Base-by-base conservation (phyloP, 2,329 filamentous ascomycete genomes). In the Pestalotiopsis fici region DNA sequence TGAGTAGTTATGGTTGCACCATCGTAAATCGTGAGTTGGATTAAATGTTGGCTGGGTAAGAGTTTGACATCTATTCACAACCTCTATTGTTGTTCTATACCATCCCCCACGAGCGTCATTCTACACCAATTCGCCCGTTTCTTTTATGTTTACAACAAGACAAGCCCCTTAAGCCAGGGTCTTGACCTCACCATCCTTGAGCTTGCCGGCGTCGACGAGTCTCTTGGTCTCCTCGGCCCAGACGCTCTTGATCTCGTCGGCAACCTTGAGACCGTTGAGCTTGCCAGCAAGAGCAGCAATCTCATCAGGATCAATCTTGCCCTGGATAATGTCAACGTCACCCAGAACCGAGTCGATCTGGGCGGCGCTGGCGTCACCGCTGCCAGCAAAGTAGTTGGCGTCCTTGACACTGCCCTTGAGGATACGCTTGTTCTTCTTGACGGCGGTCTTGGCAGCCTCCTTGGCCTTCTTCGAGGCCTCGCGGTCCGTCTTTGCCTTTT, bases 351-450 rank as follows among this genome's bases (percentile, higher is more conserved):
- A 83, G 77, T 98, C 95, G 73, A 99, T 93, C 78, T 93, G 89
- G 12, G 88, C 83, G 15, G 93, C 86, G n/a, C 92, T 87, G 28
- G 91, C 84, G 68, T 95, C 92, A 65, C 90, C 92, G 57, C 87
- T 39, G 47, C 64, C 83, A 23, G 84, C 87, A 80, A 99, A 98
- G 90, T 99, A 99, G 87, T 98, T 98, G 76, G 93, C 95, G 73
- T 99, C 96, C 88, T 99, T 99, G 82, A 95, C 93, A 72, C 93
- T 94, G 70, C 90, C 91, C 82, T 97, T 94, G 75, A 99, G 90
- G 60, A 98, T 92, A 86, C 96, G 94, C 89, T 98, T 98, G 89
- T 99, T 99, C 93, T 99, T 99, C 92, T 99, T 99, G 76, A 96
- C 92, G 15, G 96, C 96, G 78, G 94, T 98, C 90, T 99, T 99